Percentiles rank a stretch among this genome's conserved stretches.
Evolutionary conservation across 371 early-diverging fungal species (phyloP).

Genomic region (Mucor ambiguus): DNA sequence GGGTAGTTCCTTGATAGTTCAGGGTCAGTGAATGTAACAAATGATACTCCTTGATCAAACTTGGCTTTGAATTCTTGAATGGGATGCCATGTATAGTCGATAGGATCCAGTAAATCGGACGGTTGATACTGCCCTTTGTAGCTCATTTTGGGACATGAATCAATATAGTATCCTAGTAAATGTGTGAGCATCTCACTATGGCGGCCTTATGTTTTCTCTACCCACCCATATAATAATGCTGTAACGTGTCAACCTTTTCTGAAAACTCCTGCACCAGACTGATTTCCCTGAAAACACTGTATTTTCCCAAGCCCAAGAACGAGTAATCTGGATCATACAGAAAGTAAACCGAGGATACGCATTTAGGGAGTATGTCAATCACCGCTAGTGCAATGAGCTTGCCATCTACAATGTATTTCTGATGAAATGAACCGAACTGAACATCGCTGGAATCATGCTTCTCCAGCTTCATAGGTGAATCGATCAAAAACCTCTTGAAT

Average conservation of each 20-base stretch:
- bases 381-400: conserved; percentile 86
- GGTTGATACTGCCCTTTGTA: conserved; percentile 92
- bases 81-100: conserved; percentile 47
- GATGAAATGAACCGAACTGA: conserved; percentile 83
- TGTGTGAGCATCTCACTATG: neutral
- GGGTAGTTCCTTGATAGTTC: neutral
- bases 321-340: conserved; percentile 87
- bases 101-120: conserved; percentile 76
- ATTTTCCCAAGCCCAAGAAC: conserved; percentile 79
- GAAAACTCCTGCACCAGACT: conserved; percentile 48
- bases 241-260: conserved; percentile 30
- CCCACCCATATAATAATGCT: conserved; percentile 89
- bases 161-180: conserved; percentile 81
- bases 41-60: conserved; percentile 12
- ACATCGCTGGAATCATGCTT: neutral
- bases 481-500: conserved; percentile 78
- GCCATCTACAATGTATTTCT: conserved; percentile 80
- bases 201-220: neutral
- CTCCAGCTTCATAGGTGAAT: conserved; percentile 64
- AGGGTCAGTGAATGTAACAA: conserved; percentile 21
- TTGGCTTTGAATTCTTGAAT: conserved; percentile 19
- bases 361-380: conserved; percentile 86
- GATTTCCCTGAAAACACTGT: conserved; percentile 84
- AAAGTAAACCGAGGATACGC: conserved; percentile 93
- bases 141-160: conserved; percentile 88